These are phyloP conservation scores for Sclerotinia sclerotiorum DNA, from an alignment of 2,329 filamentous ascomycete genomes.

Conservation along the genomic window DNA sequence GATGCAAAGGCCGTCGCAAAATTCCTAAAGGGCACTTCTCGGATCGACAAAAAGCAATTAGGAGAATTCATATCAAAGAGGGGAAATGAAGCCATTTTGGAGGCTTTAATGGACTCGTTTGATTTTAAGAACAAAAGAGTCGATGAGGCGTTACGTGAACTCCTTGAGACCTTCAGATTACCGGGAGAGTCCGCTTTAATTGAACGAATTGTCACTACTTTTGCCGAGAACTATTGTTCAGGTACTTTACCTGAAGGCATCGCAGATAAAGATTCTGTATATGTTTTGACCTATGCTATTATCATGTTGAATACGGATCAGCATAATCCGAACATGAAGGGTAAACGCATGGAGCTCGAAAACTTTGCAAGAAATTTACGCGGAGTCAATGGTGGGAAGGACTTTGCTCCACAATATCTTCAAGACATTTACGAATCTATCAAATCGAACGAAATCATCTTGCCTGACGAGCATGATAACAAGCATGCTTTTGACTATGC, in stretches of 20 bases:
- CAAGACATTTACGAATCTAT: slow-evolving; percentile 89
- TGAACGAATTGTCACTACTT: slow-evolving; percentile 84
- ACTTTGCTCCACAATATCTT: slow-evolving; percentile 82
- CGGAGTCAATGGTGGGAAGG: slow-evolving; percentile 80
- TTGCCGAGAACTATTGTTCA: slow-evolving; percentile 80
- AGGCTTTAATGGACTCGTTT: slow-evolving; percentile 82
- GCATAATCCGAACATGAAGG: slow-evolving; percentile 86
- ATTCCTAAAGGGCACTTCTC: slow-evolving; percentile 83
- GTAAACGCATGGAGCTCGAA: slow-evolving; percentile 77
- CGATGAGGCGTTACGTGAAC: slow-evolving; percentile 81
- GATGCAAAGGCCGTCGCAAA: slow-evolving; percentile 77
- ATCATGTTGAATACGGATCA: slow-evolving; percentile 98
- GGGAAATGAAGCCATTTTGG: slow-evolving; percentile 79
- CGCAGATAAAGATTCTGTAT: slow-evolving; percentile 82
- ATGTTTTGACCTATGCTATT: slow-evolving; percentile 89
- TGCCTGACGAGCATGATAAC: slow-evolving; percentile 96
- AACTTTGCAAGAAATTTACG: slow-evolving; percentile 89
- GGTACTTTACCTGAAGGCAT: slow-evolving; percentile 70
- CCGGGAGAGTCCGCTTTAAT: slow-evolving; percentile 93
- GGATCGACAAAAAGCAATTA: slow-evolving; percentile 85
- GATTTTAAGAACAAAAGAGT: slow-evolving; percentile 84
- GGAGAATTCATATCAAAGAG: slow-evolving; percentile 93
- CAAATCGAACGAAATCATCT: slow-evolving; percentile 88
- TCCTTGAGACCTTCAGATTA: slow-evolving; percentile 90
- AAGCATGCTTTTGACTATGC: slow-evolving; percentile 95